Evolutionary conservation across 2,329 filamentous ascomycete species (phyloP), one percentile per base, ranked within the genome.

Genomic region (Botryotinia narcissicola): DNA sequence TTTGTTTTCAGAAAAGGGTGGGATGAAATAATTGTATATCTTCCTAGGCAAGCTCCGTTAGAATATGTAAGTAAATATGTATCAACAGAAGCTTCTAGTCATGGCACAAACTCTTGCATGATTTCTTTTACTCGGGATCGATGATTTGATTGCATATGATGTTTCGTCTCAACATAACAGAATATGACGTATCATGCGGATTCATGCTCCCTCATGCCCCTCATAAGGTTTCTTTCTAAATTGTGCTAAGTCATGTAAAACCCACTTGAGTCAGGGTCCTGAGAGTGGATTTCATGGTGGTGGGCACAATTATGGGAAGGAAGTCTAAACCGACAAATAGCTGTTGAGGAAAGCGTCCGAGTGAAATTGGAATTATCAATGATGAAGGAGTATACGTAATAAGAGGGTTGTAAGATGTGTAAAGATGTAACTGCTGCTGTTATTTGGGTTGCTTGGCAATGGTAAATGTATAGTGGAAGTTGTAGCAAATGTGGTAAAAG

Each of bases 61-160:
- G 18, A 48, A 35, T 37, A 35, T 62, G 60, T n/a, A 62, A 62
- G 60, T n/a, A 51, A 7, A 62, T 18, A n/a, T 40, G 35, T 20
- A 67, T 40, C 64, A 54, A 54, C 64, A 40, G 66, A 69, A 57
- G 66, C 66, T 69, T 69, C 48, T 57, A 69, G 66, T 64, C 35
- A 25, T 16, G 51, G 29, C 20, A 32, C 35, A 42, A 68, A 42
- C 64, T 68, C 35, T 29, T 40, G n/a, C 51, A 69, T 37, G 66
- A 42, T n/a, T 57, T 57, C 46, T 57, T 32, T 68, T n/a, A 16
- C 51, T 69, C 66, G 66, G 48, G 44, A 57, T 29, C 22, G 22
- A 54, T 46, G n/a, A 64, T 64, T 64, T 32, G 10, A 66, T n/a
- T 66, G 63, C 63, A 48, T 18, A 35, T 14, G 18, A 25, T 46